phyloP scores from a whole-genome alignment of 306 rosid genomes.

The Cyclanthera cordifolia region DNA sequence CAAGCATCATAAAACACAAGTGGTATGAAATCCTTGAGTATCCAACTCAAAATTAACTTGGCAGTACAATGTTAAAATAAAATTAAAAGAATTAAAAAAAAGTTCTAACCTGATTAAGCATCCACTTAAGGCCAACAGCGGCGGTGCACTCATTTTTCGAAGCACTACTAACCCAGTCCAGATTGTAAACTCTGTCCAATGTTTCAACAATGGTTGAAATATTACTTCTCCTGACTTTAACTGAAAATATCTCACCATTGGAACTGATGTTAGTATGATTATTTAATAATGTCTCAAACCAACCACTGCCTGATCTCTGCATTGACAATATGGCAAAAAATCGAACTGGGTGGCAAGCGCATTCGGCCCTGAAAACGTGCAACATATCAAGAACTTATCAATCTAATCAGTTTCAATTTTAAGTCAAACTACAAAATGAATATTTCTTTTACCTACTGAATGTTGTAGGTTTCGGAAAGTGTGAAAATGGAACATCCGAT shows the following conservation, averaged over 20 bases:
- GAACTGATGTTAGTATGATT: constrained; percentile 90
- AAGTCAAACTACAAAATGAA: constrained; percentile 13
- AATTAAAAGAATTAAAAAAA: neutral
- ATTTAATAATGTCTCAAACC: constrained; percentile 95
- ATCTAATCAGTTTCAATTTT: neutral
- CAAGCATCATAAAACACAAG: neutral
- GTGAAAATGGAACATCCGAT: constrained; percentile 59
- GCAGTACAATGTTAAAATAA: neutral
- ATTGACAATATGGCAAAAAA: constrained; percentile 75
- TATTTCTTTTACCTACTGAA: constrained; percentile 57
- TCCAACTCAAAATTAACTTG: neutral
- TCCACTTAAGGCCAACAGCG: constrained; percentile 99
- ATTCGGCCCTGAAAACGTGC: constrained; percentile 56
- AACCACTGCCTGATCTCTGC: constrained; percentile 99
- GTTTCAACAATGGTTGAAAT: constrained; percentile 71
- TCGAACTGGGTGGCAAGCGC: constrained; percentile 77
- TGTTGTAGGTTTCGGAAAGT: constrained; percentile 70
- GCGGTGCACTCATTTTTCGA: constrained; percentile 93
- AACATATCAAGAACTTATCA: constrained; percentile 18
- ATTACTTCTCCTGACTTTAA: constrained; percentile 80
- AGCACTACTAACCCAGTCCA: constrained; percentile 88
- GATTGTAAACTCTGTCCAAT: constrained; percentile 65
- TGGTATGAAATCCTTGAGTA: neutral
- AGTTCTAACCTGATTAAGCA: constrained; percentile 85
- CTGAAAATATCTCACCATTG: constrained; percentile 90